Base-by-base conservation (phyloP, 176 grass and related monocot genomes). In the Zoysia japonica region DNA sequence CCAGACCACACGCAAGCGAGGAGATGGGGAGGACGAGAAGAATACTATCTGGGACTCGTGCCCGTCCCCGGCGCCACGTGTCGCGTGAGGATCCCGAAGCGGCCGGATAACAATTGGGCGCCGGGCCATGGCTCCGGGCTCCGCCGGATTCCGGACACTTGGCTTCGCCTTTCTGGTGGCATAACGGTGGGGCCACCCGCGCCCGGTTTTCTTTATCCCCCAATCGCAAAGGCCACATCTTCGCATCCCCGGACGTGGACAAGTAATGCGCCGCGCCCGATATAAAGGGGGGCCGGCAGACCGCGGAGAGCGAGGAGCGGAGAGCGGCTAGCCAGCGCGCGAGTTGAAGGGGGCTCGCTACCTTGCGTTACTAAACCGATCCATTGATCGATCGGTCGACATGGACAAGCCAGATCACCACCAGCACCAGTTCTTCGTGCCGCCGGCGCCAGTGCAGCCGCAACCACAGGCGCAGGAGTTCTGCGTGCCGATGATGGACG, bases 391-490 rank as follows among this genome's bases (percentile, higher is more conserved):
- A 46, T 42, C 71, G 47, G 11, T 61, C 47, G 47, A 36, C 5
- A 89, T 85, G 87, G 80, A 87, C 75, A 55, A 37, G 49, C 17
- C 70, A 12, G 79, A 77, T 9, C 79, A 75, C 7, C 37, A 44
- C 9, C 75, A 61, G 17, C 71, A 38, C 75, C 87, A 48, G 60
- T 90, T 83, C 80, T 65, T 80, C 73, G 39, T 89, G 78, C 87
- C 59, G 0, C 46, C 74, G 49, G 28, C 28, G 28, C 28, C 28
- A 28, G 28, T 28, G 28, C 43, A 9, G 3, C 15, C 14, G 47
- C 55, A 66, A 53, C 38, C 14, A 39, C 55, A 66, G 63, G 19
- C 7, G 52, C 87, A 56, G 64, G 72, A 76, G 65, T 8, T 89
- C 2, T 72, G 82, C 72, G 47, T 81, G 72, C 72, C 77, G 50